These are phyloP conservation scores for Pythium aristosporum DNA, from an alignment of 352 stramenopile species.

Conservation along the genomic window DNA sequence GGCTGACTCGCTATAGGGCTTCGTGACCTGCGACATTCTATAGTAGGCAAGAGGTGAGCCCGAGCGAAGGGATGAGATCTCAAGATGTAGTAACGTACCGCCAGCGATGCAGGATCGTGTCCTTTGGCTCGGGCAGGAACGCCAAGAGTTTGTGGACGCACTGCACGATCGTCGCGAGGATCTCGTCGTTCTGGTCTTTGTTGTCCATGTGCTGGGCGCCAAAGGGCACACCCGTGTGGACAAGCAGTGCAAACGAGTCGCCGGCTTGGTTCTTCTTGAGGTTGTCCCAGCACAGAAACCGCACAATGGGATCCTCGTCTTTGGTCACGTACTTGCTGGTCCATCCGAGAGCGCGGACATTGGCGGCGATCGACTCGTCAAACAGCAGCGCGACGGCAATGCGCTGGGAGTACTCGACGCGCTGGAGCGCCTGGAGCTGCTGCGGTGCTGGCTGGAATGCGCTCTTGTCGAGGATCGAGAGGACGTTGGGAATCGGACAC, in stretches of 20 bases:
- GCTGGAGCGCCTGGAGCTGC: conserved; percentile 39
- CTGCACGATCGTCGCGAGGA: conserved; percentile 47
- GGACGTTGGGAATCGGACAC: conserved; percentile 59
- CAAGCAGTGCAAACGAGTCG: conserved; percentile 38
- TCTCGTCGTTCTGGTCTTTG: conserved; percentile 48
- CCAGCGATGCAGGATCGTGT: conserved; percentile 63
- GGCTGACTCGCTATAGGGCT: conserved; percentile 34
- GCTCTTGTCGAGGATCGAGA: conserved; percentile 58
- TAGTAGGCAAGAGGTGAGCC: not conserved
- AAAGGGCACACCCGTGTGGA: conserved; percentile 69
- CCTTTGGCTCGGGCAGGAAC: conserved; percentile 45
- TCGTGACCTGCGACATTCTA: conserved; percentile 69
- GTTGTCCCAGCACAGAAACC: conserved; percentile 80
- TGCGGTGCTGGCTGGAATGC: conserved; percentile 29
- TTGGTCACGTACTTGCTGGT: conserved; percentile 58
- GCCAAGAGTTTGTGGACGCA: conserved; percentile 55
- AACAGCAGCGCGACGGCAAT: conserved; percentile 71
- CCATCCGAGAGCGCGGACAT: conserved; percentile 51
- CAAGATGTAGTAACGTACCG: conserved; percentile 31
- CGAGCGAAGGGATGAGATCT: not conserved
- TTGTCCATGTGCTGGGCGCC: conserved; percentile 59
- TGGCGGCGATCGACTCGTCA: conserved; percentile 34
- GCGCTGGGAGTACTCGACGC: conserved; percentile 63
- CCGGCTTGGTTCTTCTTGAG: conserved; percentile 46
- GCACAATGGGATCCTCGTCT: conserved; percentile 60